These are phyloP conservation scores for Perkinsela sp. DNA, from an alignment of 208 protist genomes.

Conservation along the genomic window DNA sequence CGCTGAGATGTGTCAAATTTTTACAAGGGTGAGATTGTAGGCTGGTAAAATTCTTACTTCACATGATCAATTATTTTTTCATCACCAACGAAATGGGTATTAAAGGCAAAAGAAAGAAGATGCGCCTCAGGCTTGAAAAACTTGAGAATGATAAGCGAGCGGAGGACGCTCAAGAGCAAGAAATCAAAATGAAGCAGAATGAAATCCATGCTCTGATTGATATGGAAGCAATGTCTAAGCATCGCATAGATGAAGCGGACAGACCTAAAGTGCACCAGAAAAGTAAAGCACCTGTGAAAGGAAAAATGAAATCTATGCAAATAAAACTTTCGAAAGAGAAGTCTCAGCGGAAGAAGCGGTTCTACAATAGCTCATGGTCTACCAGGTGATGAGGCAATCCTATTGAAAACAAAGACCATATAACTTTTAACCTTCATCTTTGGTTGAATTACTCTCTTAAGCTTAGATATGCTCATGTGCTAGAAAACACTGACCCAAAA, in stretches of 20 bases:
- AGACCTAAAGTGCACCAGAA: not conserved
- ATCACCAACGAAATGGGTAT: not conserved
- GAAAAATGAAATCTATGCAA: not conserved
- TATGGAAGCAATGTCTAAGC: not conserved
- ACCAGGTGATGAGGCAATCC: not conserved
- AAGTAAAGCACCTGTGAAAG: not conserved
- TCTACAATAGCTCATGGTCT: not conserved
- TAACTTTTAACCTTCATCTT: too few relatives aligned
- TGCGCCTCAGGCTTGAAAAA: not conserved
- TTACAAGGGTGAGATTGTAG: too few relatives aligned
- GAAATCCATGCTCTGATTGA: not conserved
- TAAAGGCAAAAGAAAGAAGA: not conserved
- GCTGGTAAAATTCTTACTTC: too few relatives aligned
- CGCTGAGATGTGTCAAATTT: too few relatives aligned
- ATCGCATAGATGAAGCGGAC: not conserved
- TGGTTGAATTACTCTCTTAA: too few relatives aligned
- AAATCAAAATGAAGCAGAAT: not conserved
- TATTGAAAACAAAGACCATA: not conserved
- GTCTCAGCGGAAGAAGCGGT: not conserved
- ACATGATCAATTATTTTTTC: conserved; percentile 1
- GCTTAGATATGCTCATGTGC: too few relatives aligned
- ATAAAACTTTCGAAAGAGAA: not conserved
- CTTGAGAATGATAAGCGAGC: not conserved
- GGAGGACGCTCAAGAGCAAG: not conserved
- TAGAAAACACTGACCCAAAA: too few relatives aligned